phyloP scores from a whole-genome alignment of 305 asterid species.

The Solanum hybrid region DNA sequence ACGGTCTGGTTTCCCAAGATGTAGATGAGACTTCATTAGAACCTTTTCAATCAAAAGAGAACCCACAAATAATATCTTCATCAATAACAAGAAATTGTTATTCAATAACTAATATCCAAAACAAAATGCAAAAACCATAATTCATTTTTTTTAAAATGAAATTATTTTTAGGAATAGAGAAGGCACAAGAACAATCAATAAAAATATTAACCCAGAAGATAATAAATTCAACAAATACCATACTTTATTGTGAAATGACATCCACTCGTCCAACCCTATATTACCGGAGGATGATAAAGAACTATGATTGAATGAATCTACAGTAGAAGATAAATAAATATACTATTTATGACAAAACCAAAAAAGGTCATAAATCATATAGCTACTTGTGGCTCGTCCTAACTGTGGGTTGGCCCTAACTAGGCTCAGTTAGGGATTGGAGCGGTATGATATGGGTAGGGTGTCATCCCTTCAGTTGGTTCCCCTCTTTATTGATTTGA shows the following conservation, averaged over 20 bases:
- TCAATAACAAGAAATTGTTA: neutral
- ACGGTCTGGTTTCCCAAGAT: slow-evolving; percentile 92
- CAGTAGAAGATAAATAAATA: neutral
- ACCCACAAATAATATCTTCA: slow-evolving; percentile 9
- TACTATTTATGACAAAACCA: neutral
- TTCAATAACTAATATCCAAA: neutral
- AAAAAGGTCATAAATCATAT: neutral
- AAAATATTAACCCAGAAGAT: slow-evolving; percentile 5
- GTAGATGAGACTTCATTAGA: slow-evolving; percentile 74
- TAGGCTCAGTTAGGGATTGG: no score
- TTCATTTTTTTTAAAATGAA: neutral
- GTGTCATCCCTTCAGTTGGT: no score
- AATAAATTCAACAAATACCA: slow-evolving; percentile 15
- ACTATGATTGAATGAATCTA: slow-evolving; percentile 31
- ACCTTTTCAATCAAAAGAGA: slow-evolving; percentile 40
- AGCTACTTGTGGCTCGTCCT: no score
- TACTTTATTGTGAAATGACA: slow-evolving; percentile 93
- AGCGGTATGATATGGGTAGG: no score
- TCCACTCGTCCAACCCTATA: slow-evolving; percentile 89
- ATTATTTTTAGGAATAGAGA: neutral
- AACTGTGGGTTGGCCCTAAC: no score
- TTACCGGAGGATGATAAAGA: slow-evolving; percentile 46
- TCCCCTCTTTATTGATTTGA: no score
- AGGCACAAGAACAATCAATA: neutral
- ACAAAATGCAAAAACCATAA: neutral